A percentile compares a stretch with the other conserved stretches of the same genome.
Evolutionary conservation across 2,329 filamentous ascomycete species (phyloP).

Genomic region (Penicillium polonicum): DNA sequence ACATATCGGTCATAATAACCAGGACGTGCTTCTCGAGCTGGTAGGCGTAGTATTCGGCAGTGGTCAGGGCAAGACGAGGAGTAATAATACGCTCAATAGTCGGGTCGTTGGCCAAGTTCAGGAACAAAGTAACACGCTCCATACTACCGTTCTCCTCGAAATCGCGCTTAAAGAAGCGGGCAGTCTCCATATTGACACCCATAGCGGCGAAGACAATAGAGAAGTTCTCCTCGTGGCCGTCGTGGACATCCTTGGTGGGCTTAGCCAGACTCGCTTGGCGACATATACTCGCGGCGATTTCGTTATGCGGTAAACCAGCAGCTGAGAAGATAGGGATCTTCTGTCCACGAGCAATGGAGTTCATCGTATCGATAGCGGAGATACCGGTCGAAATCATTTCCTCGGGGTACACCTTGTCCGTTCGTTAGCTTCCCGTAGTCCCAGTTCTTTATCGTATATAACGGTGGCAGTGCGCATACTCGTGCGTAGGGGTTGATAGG

Average conservation of each 20-base stretch:
- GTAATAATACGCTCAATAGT: slow-evolving; percentile 99
- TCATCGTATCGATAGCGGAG: slow-evolving; percentile 98
- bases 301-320: slow-evolving; percentile 96
- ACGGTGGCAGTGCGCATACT: slow-evolving; percentile 51
- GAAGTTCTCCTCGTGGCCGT: slow-evolving; percentile 98
- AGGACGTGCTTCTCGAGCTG: slow-evolving; percentile 99
- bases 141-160: slow-evolving; percentile 99
- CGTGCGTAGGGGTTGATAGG: slow-evolving; percentile 98
- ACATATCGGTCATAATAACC: slow-evolving; percentile 96
- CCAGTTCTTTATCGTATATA: neutral
- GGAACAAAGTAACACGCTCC: slow-evolving; percentile 94
- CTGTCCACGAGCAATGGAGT: slow-evolving; percentile 94
- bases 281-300: slow-evolving; percentile 98
- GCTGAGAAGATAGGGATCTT: slow-evolving; percentile 99
- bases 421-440: slow-evolving; percentile 13
- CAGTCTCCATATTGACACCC: slow-evolving; percentile 99
- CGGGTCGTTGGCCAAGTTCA: slow-evolving; percentile 98
- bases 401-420: slow-evolving; percentile 83
- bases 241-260: slow-evolving; percentile 93
- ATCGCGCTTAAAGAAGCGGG: slow-evolving; percentile 95
- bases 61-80: slow-evolving; percentile 94
- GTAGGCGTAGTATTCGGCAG: slow-evolving; percentile 99
- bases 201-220: slow-evolving; percentile 99
- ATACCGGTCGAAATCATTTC: slow-evolving; percentile 99
- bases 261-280: slow-evolving; percentile 91